phyloP scores from a whole-genome alignment of 768 basidiomycete genomes.

The Tylopilus sp. region DNA sequence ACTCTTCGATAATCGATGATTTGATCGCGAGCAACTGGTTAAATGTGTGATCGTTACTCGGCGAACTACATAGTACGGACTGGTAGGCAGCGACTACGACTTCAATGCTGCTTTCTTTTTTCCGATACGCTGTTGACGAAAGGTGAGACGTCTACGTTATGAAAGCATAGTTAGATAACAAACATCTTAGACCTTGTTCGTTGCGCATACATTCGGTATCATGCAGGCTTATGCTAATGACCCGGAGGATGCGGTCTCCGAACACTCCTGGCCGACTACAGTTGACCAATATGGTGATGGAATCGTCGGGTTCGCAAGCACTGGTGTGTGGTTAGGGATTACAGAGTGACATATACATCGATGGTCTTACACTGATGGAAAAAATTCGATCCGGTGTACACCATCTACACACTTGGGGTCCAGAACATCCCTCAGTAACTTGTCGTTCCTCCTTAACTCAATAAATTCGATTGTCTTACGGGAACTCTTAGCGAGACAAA shows the following conservation, averaged over 20 bases:
- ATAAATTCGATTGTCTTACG: slow-evolving; percentile 6
- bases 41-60: not conserved
- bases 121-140: slow-evolving; percentile 5
- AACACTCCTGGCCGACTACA: not conserved
- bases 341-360: not conserved
- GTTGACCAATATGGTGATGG: not conserved
- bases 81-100: slow-evolving; percentile 2
- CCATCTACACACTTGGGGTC: not conserved
- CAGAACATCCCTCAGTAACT: not conserved
- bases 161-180: not conserved
- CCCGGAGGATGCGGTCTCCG: not conserved
- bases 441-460: not conserved
- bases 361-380: slow-evolving; percentile 6
- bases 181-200: slow-evolving; percentile 1
- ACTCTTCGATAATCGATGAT: slow-evolving; percentile 1
- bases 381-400: not conserved
- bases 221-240: not conserved
- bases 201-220: not conserved
- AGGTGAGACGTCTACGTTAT: not conserved
- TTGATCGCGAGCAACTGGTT: slow-evolving; percentile 9
- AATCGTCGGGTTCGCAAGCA: not conserved
- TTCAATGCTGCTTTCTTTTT: slow-evolving; percentile 5
- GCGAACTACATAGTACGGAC: not conserved
- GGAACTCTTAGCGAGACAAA: slow-evolving; percentile 9
- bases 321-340: not conserved